These are phyloP conservation scores for Ustilago tritici DNA, from an alignment of 1,284 basidiomycete species.

Conservation along the genomic window DNA sequence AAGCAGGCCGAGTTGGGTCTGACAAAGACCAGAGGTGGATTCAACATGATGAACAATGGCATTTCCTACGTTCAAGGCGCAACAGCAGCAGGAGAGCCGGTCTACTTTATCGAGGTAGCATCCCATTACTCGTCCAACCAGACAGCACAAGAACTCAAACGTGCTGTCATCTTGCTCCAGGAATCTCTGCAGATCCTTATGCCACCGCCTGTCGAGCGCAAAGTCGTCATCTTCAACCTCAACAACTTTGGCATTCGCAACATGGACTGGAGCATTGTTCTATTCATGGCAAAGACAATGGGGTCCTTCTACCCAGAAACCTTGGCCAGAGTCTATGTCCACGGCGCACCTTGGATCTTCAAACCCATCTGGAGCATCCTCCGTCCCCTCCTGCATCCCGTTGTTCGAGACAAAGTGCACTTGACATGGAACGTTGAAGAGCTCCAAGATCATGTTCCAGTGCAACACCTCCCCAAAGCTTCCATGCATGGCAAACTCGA, in stretches of 20 bases:
- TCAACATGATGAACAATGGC: slow-evolving; percentile 62
- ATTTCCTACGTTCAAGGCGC: slow-evolving; percentile 61
- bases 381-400: slow-evolving; percentile 61
- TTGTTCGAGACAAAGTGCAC: slow-evolving; percentile 64
- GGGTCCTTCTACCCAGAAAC: slow-evolving; percentile 64
- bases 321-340: slow-evolving; percentile 61
- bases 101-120: slow-evolving; percentile 65
- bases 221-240: slow-evolving; percentile 66
- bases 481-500: slow-evolving; percentile 59
- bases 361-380: slow-evolving; percentile 66
- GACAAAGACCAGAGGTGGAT: slow-evolving; percentile 54
- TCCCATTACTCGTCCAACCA: slow-evolving; percentile 62
- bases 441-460: slow-evolving; percentile 54
- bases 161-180: slow-evolving; percentile 57
- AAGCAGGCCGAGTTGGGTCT: slow-evolving; percentile 55
- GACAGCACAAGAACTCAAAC: slow-evolving; percentile 64
- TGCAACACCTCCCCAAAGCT: slow-evolving; percentile 49
- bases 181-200: slow-evolving; percentile 57
- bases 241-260: slow-evolving; percentile 65
- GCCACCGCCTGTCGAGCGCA: slow-evolving; percentile 63
- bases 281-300: slow-evolving; percentile 67
- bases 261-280: slow-evolving; percentile 65
- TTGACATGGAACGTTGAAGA: slow-evolving; percentile 61
- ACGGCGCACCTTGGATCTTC: slow-evolving; percentile 66
- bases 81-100: slow-evolving; percentile 53